Conservation (phyloP, 2,329 filamentous ascomycete species). For the Phialophora macrospora region DNA sequence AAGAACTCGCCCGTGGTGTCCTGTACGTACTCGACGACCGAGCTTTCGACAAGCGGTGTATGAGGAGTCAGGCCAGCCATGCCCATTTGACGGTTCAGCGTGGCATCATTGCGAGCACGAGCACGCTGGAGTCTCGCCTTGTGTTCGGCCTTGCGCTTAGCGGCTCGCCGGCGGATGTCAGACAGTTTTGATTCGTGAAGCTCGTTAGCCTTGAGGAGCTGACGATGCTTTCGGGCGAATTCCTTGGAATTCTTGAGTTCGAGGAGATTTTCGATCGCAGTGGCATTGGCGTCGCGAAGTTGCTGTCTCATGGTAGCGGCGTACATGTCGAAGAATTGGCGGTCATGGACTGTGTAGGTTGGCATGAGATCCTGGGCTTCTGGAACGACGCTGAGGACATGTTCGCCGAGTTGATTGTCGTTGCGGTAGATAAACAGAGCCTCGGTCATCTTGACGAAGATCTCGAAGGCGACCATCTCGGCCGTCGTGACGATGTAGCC, state of each 20-base stretch:
- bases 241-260: conserved; percentile 23
- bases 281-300: conserved; percentile 13
- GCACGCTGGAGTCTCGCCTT: conserved; percentile 4
- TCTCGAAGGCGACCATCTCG: conserved; percentile 24
- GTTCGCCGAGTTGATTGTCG: conserved; percentile 23
- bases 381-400: conserved; percentile 25
- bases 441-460: conserved; percentile 26
- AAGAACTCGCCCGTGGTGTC: conserved; percentile 15
- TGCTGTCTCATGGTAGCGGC: conserved; percentile 9
- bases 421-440: conserved; percentile 25
- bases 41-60: conserved; percentile 18
- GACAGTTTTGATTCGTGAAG: conserved; percentile 26
- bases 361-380: conserved; percentile 8
- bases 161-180: conserved; percentile 13
- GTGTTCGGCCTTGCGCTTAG: conserved; percentile 16
- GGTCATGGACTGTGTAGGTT: conserved; percentile 6
- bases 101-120: conserved; percentile 13
- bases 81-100: conserved; percentile 28
- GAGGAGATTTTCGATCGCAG: conserved; percentile 15
- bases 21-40: conserved; percentile 18
- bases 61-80: conserved; percentile 20
- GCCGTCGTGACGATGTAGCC: conserved; percentile 24
- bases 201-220: conserved; percentile 26
- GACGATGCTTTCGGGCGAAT: conserved; percentile 23
- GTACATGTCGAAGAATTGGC: conserved; percentile 13